Evolutionary conservation across 2,329 filamentous ascomycete species (phyloP).

Genomic region (Plectosphaerella sp.): DNA sequence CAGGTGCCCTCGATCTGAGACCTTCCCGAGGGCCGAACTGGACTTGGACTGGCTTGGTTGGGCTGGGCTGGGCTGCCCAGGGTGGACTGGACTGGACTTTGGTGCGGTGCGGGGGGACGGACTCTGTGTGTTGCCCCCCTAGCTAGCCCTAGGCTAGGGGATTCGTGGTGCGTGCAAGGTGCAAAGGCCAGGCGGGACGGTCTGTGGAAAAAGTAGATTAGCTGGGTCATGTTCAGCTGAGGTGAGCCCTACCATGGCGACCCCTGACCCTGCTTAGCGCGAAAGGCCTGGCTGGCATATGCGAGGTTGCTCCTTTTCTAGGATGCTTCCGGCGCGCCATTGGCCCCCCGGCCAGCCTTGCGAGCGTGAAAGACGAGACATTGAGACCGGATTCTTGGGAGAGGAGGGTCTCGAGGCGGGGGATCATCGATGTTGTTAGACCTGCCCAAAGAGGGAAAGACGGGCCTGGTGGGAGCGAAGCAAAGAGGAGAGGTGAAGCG

Average conservation of each 20-base stretch:
- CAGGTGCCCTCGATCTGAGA: no score
- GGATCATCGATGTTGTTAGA: no score
- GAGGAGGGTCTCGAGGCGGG: no score
- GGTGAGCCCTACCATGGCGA: constrained; percentile 27
- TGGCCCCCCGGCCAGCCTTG: constrained; percentile 17
- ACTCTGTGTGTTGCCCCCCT: constrained; percentile 14
- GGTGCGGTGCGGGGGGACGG: constrained; percentile 20
- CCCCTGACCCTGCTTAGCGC: constrained; percentile 15
- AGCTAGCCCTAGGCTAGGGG: background rate
- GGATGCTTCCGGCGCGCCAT: constrained; percentile 15
- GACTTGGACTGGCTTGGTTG: no score
- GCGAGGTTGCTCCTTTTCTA: constrained; percentile 22
- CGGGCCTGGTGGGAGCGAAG: no score
- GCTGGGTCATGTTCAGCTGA: constrained; percentile 31
- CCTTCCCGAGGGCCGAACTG: constrained; percentile 8
- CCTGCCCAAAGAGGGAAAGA: no score
- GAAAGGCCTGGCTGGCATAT: constrained; percentile 5
- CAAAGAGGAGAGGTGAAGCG: no score
- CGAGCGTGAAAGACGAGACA: background rate
- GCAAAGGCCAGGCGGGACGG: constrained; percentile 4
- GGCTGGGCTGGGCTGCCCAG: no score
- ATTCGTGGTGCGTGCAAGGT: no score
- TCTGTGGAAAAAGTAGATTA: constrained; percentile 20
- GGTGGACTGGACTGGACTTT: background rate
- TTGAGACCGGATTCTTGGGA: no score